phyloP scores from a whole-genome alignment of 257 asterid species.

The Ilex asprella region DNA sequence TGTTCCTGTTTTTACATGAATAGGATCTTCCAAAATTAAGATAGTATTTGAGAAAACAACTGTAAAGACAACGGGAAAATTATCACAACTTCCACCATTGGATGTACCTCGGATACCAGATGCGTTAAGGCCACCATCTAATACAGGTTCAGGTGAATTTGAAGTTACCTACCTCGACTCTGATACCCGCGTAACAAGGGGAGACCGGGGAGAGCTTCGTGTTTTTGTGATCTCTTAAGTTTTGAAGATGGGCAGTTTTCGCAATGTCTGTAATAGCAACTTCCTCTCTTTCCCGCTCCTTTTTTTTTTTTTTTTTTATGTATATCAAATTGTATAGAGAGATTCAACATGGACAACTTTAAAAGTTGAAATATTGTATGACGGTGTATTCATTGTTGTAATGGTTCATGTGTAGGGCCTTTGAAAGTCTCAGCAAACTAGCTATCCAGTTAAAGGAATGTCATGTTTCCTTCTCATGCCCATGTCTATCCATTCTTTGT shows the following conservation, averaged over 20 bases:
- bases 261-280: background rate
- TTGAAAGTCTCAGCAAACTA: too few relatives aligned
- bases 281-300: background rate
- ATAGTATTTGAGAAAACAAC: slow-evolving; percentile 78
- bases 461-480: too few relatives aligned
- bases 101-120: slow-evolving; percentile 82
- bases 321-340: background rate
- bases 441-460: too few relatives aligned
- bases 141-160: slow-evolving; percentile 68
- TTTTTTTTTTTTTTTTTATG: background rate
- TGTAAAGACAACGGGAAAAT: slow-evolving; percentile 69
- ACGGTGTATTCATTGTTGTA: too few relatives aligned
- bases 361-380: background rate
- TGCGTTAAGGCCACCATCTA: slow-evolving; percentile 60
- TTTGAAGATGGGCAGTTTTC: background rate
- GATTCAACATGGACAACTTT: background rate
- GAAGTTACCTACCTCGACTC: slow-evolving; percentile 78
- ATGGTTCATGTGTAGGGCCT: too few relatives aligned
- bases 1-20: slow-evolving; percentile 4
- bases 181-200: slow-evolving; percentile 75
- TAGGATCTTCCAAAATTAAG: slow-evolving; percentile 63
- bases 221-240: slow-evolving; percentile 65
- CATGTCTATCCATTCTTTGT: too few relatives aligned
- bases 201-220: slow-evolving; percentile 86
- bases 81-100: slow-evolving; percentile 76